Percentiles rank a stretch among this genome's conserved stretches.
These are phyloP conservation scores for Avicennia marina DNA, from an alignment of 257 asterid genomes.

Conservation along the genomic window DNA sequence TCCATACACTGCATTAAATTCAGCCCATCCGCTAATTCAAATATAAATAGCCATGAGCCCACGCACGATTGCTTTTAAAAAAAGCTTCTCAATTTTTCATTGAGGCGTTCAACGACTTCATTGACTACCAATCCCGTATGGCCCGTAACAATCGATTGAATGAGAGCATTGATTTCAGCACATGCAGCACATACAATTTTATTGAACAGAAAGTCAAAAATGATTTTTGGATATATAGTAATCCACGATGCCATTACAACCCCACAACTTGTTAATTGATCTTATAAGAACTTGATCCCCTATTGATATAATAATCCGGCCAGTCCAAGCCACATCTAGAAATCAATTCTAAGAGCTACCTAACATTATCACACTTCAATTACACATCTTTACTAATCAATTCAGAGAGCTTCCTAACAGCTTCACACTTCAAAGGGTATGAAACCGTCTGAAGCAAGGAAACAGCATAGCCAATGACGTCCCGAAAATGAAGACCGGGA, in stretches of 20 bases:
- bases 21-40: constrained; percentile 5
- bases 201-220: constrained; percentile 8
- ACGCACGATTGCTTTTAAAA: no score
- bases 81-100: no score
- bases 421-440: background rate
- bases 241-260: background rate
- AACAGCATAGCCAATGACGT: background rate
- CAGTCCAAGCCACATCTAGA: no score
- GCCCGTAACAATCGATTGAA: constrained; percentile 2
- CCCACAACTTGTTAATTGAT: background rate
- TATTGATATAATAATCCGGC: background rate
- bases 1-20: constrained; percentile 1
- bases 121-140: constrained; percentile 14
- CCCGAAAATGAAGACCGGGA: background rate
- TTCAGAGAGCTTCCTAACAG: background rate
- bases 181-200: constrained; percentile 7
- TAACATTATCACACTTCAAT: no score
- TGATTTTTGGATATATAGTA: constrained; percentile 3
- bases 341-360: no score
- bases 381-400: background rate
- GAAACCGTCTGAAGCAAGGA: constrained; percentile 7
- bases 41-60: background rate
- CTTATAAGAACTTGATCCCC: background rate
- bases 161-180: background rate
- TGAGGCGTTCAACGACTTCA: no score